Conservation (phyloP, 2,329 filamentous ascomycete genomes). For the Boeremia exigua region DNA sequence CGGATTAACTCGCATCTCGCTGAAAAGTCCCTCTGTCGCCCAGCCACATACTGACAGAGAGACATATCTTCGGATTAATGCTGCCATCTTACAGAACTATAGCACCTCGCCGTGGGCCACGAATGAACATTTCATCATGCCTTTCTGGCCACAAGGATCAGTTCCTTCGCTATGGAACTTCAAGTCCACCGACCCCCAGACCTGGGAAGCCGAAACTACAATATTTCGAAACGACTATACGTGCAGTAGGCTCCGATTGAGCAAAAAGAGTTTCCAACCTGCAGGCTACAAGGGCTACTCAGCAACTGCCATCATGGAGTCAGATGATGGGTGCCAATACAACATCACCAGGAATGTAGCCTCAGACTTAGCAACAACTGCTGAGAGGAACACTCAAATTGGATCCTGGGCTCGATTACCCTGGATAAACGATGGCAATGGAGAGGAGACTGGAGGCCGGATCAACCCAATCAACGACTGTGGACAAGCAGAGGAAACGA, state of each 20-base stretch:
- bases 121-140: slow-evolving; percentile 18
- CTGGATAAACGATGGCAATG: not conserved
- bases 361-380: not conserved
- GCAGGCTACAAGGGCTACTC: not conserved
- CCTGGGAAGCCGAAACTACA: not conserved
- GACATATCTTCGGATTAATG: slow-evolving; percentile 23
- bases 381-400: not conserved
- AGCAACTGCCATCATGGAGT: not conserved
- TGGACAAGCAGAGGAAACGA: not conserved
- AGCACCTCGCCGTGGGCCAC: slow-evolving; percentile 25
- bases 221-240: not conserved
- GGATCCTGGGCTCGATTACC: not conserved
- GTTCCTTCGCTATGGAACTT: not conserved
- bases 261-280: not conserved
- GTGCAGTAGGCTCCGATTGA: not conserved
- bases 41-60: slow-evolving; percentile 11
- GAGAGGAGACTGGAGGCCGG: not conserved
- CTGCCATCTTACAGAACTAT: slow-evolving; percentile 16
- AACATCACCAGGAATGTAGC: not conserved
- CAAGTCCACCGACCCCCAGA: not conserved
- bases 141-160: slow-evolving; percentile 19
- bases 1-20: not conserved
- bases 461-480: not conserved
- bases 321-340: not conserved
- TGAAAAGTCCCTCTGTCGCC: not conserved